A percentile compares a stretch with the other conserved stretches of the same genome.
phyloP scores from a whole-genome alignment of 306 rosid species.

The Hippophae rhamnoides region DNA sequence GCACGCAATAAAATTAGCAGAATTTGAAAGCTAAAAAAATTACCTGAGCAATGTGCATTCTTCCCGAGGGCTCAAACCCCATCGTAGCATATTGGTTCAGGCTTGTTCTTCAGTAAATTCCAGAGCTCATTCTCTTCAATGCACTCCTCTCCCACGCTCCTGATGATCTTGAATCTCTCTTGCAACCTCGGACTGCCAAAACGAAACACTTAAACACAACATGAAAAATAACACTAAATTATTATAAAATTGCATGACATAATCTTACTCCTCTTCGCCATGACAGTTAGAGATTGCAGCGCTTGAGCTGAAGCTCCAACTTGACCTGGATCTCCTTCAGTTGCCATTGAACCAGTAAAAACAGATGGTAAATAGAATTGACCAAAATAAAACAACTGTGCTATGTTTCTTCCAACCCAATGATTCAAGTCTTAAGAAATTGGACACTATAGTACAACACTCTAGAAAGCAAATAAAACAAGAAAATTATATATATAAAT shows the following conservation, averaged over 20 bases:
- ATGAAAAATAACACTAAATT: background rate
- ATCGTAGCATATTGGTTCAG: constrained; percentile 73
- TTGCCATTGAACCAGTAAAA: constrained; percentile 18
- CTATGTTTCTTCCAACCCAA: no score
- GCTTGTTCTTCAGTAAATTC: constrained; percentile 51
- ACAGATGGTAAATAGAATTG: no score
- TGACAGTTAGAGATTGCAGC: constrained; percentile 30
- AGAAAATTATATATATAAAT: no score
- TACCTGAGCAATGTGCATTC: constrained; percentile 98
- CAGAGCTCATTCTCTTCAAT: constrained; percentile 75
- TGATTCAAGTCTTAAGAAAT: no score
- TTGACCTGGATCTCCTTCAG: constrained; percentile 3
- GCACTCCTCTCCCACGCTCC: constrained; percentile 81
- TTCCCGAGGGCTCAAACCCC: constrained; percentile 91
- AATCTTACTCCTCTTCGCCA: constrained; percentile 18
- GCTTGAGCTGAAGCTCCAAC: constrained; percentile 14
- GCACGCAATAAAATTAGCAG: background rate
- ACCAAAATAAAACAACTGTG: no score
- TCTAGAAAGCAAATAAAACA: no score
- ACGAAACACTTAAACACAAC: background rate
- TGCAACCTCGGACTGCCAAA: constrained; percentile 36
- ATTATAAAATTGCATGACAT: background rate
- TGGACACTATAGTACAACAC: no score
- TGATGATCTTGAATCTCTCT: constrained; percentile 42
- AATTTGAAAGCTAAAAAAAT: background rate